Percentiles rank a stretch among this genome's conserved stretches.
Conservation (phyloP, 331 rosid species). For the Rosa hybrid region DNA sequence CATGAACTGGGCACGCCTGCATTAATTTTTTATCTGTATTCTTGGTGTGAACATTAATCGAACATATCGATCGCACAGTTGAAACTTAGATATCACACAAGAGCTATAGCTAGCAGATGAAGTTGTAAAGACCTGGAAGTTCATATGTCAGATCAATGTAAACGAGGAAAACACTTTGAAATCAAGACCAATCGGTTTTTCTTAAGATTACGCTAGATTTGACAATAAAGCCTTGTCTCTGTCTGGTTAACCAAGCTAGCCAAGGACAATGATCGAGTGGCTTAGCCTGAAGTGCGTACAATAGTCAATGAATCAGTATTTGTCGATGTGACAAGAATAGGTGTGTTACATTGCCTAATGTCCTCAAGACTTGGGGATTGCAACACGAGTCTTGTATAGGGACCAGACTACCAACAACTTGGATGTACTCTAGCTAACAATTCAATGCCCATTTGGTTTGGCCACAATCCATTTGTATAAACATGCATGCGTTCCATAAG, state of each 20-base stretch:
- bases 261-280: not conserved
- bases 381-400: not conserved
- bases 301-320: not conserved
- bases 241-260: not conserved
- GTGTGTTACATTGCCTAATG: conserved; percentile 2
- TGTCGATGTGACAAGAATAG: not conserved
- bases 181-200: not conserved
- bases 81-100: not conserved
- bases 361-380: not conserved
- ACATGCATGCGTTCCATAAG: not conserved
- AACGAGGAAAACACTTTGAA: not conserved
- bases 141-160: not conserved
- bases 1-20: conserved; percentile 23
- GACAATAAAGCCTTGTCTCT: not conserved
- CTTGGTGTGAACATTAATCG: not conserved
- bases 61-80: not conserved
- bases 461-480: not conserved
- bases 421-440: not conserved
- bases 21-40: not conserved
- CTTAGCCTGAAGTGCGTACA: not conserved
- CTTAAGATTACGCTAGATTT: not conserved
- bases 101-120: not conserved
- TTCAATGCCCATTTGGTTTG: not conserved
- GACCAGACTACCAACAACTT: not conserved
- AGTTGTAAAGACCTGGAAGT: not conserved